Evolutionary conservation across 768 basidiomycete genomes (phyloP), one percentile per base, ranked within the genome.

Genomic region (Lactarius quietus): DNA sequence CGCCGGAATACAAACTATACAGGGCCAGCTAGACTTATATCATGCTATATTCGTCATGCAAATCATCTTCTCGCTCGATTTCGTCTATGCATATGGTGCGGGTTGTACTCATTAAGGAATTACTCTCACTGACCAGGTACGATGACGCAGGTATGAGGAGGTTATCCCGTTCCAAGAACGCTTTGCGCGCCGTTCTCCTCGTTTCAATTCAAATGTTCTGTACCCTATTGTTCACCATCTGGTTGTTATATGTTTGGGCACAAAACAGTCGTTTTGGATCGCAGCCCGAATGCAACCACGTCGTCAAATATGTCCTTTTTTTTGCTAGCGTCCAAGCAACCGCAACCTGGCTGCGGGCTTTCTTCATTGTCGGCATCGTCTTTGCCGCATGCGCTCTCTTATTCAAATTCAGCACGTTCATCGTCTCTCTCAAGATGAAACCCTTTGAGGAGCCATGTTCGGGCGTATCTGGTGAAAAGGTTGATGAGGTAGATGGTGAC

Each of bases 21-120:
- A 62, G 26, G 1, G 29, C 3, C 38, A 61, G n/a, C 31, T 66
- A 15, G 60, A 66, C 48, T 28, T 66, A 38, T 66, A 66, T 57
- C 65, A 66, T 53, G 65, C 65, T 0, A 52, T 66, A 9, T 41
- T 62, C 38, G 65, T 66, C 9, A 66, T 62, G 65, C 60, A 66
- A 18, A 57, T 53, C 3, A 41, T 62, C 9, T 51, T 57, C 38
- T 57, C 60, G 17, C 59, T 65, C 6, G 54, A 43, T 31, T 39
- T 57, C 6, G 55, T 66, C 18, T 66, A 43, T 33, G 12, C 17
- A 29, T 57, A 62, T 38, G 60, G 65, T 62, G 57, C 29, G 43
- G 5, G 45, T 28, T 33, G 17, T 33, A 5, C 31, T 29, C 20
- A 8, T n/a, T 55, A 26, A 38, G 20, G 12, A 26, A 18, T 31